Evolutionary conservation across 768 basidiomycete species (phyloP).

Genomic region (Russula emetica): DNA sequence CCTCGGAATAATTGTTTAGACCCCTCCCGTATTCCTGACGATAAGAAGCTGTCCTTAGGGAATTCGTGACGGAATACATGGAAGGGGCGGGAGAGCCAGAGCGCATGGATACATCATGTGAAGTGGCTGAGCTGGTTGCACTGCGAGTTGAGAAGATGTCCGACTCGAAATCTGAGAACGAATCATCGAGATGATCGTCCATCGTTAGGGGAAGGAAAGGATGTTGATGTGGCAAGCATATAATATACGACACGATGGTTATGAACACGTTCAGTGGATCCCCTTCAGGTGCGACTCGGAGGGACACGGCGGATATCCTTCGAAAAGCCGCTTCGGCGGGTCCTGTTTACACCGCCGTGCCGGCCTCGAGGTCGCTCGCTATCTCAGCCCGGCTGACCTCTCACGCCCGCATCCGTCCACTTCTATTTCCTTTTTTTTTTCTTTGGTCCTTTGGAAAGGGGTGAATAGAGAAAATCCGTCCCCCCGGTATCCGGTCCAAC

Average conservation of each 20-base stretch:
- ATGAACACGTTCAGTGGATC: constrained; percentile 1
- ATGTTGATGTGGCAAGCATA: constrained; percentile 26
- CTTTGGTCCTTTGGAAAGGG: background rate
- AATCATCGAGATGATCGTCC: constrained; percentile 37
- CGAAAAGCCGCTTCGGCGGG: constrained; percentile 24
- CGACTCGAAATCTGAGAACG: constrained; percentile 37
- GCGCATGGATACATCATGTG: constrained; percentile 56
- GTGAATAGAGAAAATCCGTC: background rate
- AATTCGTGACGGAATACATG: constrained; percentile 63
- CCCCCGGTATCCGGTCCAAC: constrained; percentile 8
- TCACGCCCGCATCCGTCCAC: background rate
- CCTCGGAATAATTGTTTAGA: constrained; percentile 73
- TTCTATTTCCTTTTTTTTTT: background rate
- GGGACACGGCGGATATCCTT: constrained; percentile 16
- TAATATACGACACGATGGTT: constrained; percentile 14
- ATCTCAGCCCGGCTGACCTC: constrained; percentile 6
- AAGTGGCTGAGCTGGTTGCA: constrained; percentile 49
- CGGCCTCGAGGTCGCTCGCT: constrained; percentile 16
- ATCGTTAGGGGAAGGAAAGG: constrained; percentile 21
- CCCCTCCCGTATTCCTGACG: constrained; percentile 63
- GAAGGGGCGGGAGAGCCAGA: constrained; percentile 65
- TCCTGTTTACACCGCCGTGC: constrained; percentile 15
- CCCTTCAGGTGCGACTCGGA: background rate
- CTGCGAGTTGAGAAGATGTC: constrained; percentile 45
- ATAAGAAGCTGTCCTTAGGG: constrained; percentile 54